Conservation (phyloP, 768 basidiomycete species). For the Phlebiopsis gigantea region DNA sequence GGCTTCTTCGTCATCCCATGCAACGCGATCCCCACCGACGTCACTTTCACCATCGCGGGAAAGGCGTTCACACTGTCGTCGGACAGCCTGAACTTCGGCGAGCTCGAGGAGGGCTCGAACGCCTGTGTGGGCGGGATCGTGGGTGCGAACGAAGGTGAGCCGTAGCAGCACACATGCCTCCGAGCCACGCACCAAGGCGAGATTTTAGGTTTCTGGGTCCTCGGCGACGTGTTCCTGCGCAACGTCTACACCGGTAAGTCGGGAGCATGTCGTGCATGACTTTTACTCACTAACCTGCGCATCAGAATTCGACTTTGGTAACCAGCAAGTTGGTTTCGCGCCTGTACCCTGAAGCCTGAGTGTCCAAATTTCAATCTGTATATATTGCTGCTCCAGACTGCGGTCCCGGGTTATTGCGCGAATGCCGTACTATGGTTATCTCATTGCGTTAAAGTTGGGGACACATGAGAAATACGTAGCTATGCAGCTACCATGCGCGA, state of each 20-base stretch:
- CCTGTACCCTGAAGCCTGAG: not conserved
- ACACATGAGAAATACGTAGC: too few species aligned
- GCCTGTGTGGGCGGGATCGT: slow-evolving; percentile 35
- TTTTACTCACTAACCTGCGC: not conserved
- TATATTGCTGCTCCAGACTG: not conserved
- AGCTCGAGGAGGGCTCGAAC: slow-evolving; percentile 22
- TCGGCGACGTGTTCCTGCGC: slow-evolving; percentile 38
- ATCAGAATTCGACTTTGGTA: not conserved
- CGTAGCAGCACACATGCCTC: too few species aligned
- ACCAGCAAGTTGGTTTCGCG: not conserved
- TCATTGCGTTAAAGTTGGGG: too few species aligned
- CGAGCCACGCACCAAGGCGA: not conserved
- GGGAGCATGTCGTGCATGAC: not conserved
- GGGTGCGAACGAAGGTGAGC: slow-evolving; percentile 4
- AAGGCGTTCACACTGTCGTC: slow-evolving; percentile 31
- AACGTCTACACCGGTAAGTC: slow-evolving; percentile 32
- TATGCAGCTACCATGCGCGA: not conserved
- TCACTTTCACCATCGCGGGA: slow-evolving; percentile 36
- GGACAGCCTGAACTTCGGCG: slow-evolving; percentile 40
- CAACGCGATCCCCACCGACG: slow-evolving; percentile 19
- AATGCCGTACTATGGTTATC: too few species aligned
- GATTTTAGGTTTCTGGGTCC: slow-evolving; percentile 22
- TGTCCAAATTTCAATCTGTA: not conserved
- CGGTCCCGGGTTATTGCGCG: not conserved
- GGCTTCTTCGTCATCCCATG: slow-evolving; percentile 39